Evolutionary conservation across 352 stramenopile species (phyloP), one percentile per base, ranked within the genome.

Genomic region (Pythium plurisporium): DNA sequence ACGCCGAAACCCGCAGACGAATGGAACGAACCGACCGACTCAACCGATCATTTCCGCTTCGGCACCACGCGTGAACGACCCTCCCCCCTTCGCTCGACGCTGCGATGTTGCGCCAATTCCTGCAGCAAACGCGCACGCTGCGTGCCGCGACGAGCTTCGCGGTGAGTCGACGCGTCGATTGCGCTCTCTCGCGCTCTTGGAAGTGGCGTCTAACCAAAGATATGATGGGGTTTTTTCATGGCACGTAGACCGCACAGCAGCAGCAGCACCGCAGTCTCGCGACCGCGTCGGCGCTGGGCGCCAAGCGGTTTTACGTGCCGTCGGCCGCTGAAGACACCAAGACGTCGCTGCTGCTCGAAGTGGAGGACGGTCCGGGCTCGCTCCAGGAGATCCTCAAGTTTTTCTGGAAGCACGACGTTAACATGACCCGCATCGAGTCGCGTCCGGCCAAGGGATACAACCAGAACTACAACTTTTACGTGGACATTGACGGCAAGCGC

Each of bases 401-500:
- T 58, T 98, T 98, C 77, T 98, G 91, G 91, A 98, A 98, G 66
- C 94, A 98, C 71, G 89, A 98, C 60, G 79, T 99, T 27, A 98
- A 98, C 75, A 94, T 99, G 74, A 97, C 90, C 34, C 85, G 93
- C 49, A 98, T 99, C 64, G 96, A 99, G 80, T 97, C 87, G 27
- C 89, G 94, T 29, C 95, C 95, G 11, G 73, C 85, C 37, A 96
- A 90, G 73, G 70, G 76, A 19, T 65, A 86, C 74, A 79, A 82
- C 76, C 70, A 78, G 65, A 80, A 87, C 64, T 83, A 96, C 73
- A 93, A 95, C 57, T 98, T 98, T 70, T 98, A 89, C 74, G 86
- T 97, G 29, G 89, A 97, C 65, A 96, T 97, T 65, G 76, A 97
- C 56, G 91, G 92, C 46, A 86, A 82, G 44, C 73, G 81, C 37